A percentile compares a stretch with the other conserved stretches of the same genome.
These are phyloP conservation scores for Paradendryphiella salina DNA, from an alignment of 2,329 filamentous ascomycete species.

Conservation along the genomic window DNA sequence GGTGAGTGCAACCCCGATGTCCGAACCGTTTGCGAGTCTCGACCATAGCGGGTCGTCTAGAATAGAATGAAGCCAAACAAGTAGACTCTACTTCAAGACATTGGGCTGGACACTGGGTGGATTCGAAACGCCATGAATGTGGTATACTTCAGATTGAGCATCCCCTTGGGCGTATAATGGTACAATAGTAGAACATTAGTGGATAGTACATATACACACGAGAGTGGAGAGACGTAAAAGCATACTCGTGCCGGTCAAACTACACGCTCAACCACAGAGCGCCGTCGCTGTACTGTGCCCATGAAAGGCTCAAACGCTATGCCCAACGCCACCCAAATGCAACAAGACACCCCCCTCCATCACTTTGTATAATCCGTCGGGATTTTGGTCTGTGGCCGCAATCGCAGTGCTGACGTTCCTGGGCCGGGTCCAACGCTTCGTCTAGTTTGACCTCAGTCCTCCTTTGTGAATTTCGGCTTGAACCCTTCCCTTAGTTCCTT, in stretches of 20 bases:
- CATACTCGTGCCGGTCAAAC: slow-evolving; percentile 7
- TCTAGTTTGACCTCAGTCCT: slow-evolving; percentile 48
- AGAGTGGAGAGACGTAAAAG: slow-evolving; percentile 24
- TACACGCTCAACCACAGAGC: slow-evolving; percentile 6
- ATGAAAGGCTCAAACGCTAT: slow-evolving; percentile 25
- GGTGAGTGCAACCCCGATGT: not conserved
- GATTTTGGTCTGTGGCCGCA: not conserved
- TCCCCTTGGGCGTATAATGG: slow-evolving; percentile 9
- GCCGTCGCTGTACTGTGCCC: slow-evolving; percentile 12
- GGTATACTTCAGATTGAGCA: not conserved
- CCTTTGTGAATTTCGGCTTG: slow-evolving; percentile 94
- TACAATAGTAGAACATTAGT: slow-evolving; percentile 24
- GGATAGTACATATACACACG: slow-evolving; percentile 10
- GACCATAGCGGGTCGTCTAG: no score
- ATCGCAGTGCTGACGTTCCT: not conserved
- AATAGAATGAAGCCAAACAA: no score
- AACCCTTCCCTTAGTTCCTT: slow-evolving; percentile 82
- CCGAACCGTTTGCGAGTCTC: no score
- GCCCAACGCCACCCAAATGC: slow-evolving; percentile 32
- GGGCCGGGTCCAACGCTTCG: not conserved
- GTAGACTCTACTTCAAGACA: not conserved
- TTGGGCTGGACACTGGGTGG: not conserved
- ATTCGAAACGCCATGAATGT: not conserved
- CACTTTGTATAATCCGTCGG: not conserved
- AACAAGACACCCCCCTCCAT: slow-evolving; percentile 5